Evolutionary conservation across 352 stramenopile species (phyloP), one percentile per base, ranked within the genome.

Genomic region (Aphanomyces euteiches): DNA sequence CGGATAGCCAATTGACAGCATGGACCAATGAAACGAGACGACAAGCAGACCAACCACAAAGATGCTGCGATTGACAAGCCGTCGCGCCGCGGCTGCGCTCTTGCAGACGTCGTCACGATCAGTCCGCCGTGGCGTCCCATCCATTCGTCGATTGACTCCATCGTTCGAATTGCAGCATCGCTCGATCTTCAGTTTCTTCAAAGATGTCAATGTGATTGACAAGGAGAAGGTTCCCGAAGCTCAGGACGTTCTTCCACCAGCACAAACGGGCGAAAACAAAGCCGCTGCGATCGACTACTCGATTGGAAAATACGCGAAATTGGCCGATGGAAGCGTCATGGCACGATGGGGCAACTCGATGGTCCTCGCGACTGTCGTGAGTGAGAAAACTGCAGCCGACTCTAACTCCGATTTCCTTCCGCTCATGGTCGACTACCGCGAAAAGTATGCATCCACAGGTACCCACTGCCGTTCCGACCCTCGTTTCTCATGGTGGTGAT

Each of bases 401-500:
- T 78, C 80, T 43, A 83, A 88, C 45, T 75, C 72, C 60, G 84
- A 92, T 73, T 97, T 97, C 59, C 60, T 97, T 58, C 92, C 93
- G 56, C 84, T 98, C 40, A 97, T 88, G 66, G 93, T 98, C 53
- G 93, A 98, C 73, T 98, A 97, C 76, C 90, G 92, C 56, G 84
- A 98, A 76, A 94, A 97, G 73, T 93, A 85, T 63, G 80, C 91
- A 69, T 85, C 88, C 69, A 84, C 87, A 37, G 88, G 88, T 2
- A 69, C 36, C 4, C 17, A 54, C 2, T 17, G 39, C 56, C 37
- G 2, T 19, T 1, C 1, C 3, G 21, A 57, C 28, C 7, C 12
- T 45, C n/a, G 10, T 19, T 4, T 19, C 12, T 37, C 37, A 21
- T 41, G 0, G 60, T 63, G 15, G 68, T 75, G 19, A 53, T 59